phyloP scores from a whole-genome alignment of 73 alveolate species.

The Halteria grandinella region DNA sequence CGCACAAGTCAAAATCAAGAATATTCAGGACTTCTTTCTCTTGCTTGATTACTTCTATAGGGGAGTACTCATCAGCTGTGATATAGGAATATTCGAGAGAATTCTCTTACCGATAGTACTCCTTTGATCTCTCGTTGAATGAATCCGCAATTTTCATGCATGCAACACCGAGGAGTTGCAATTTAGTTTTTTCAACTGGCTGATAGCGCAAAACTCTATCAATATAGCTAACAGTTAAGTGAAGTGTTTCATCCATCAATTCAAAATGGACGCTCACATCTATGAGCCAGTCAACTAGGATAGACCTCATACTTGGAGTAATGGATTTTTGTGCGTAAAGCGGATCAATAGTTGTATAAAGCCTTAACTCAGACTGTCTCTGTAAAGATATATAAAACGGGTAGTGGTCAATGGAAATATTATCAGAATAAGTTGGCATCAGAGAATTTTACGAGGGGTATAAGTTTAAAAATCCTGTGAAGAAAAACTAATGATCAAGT shows the following conservation, averaged over 20 bases:
- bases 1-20: conserved; percentile 69
- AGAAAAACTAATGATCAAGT: conserved; percentile 78
- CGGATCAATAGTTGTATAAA: neutral
- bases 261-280: conserved; percentile 96
- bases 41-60: conserved; percentile 72
- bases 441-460: neutral
- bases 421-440: neutral
- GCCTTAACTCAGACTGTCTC: conserved; percentile 1
- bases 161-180: conserved; percentile 96
- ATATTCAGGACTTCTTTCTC: conserved; percentile 70
- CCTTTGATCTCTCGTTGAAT: conserved; percentile 89
- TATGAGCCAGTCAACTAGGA: conserved; percentile 95
- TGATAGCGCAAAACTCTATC: conserved; percentile 80
- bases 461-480: neutral
- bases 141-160: conserved; percentile 97
- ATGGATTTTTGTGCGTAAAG: conserved; percentile 62
- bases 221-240: conserved; percentile 80
- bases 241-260: conserved; percentile 93
- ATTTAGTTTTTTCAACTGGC: conserved; percentile 75
- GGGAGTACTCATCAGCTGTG: conserved; percentile 89
- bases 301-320: conserved; percentile 90
- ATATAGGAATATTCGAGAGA: conserved; percentile 89
- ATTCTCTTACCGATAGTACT: conserved; percentile 90
- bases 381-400: neutral
- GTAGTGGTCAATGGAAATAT: conserved; percentile 9